Conservation (phyloP, 78 protist genomes). For the Polysphondylium violaceum region DNA sequence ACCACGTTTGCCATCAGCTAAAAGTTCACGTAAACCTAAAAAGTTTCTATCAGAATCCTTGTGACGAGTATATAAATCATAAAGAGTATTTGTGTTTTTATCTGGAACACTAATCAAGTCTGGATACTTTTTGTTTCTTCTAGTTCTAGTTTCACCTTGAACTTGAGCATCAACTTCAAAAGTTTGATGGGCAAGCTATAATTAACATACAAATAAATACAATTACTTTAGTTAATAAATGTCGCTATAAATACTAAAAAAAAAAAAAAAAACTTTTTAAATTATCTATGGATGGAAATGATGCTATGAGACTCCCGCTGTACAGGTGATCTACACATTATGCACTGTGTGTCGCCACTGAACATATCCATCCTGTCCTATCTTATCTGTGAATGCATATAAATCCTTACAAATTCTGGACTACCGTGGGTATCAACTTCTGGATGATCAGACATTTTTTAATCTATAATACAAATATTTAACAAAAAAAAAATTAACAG, state of each 20-base stretch:
- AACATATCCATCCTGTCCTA: not conserved
- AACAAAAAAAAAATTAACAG: not conserved
- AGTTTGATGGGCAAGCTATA: constrained; percentile 8
- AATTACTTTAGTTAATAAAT: not conserved
- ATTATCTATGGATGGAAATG: no score
- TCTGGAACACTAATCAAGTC: constrained; percentile 36
- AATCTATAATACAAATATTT: no score
- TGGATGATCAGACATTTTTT: not conserved
- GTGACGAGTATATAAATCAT: constrained; percentile 32
- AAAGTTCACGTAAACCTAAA: constrained; percentile 68
- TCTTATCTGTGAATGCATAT: not conserved
- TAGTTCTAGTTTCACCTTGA: constrained; percentile 47
- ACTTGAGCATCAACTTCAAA: constrained; percentile 6
- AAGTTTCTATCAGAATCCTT: constrained; percentile 35
- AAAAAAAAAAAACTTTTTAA: not conserved
- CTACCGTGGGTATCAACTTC: not conserved
- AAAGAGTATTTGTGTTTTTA: constrained; percentile 37
- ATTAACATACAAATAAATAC: not conserved
- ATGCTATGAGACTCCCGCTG: no score
- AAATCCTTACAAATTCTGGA: constrained; percentile 16
- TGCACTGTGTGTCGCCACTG: no score
- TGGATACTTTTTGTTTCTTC: constrained; percentile 72
- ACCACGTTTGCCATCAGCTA: constrained; percentile 67
- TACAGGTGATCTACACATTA: no score
- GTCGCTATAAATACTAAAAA: not conserved